A percentile compares a stretch with the other conserved stretches of the same genome.
Conservation (phyloP, 1,139 yeast genomes). For the Diutina mesorugosa region DNA sequence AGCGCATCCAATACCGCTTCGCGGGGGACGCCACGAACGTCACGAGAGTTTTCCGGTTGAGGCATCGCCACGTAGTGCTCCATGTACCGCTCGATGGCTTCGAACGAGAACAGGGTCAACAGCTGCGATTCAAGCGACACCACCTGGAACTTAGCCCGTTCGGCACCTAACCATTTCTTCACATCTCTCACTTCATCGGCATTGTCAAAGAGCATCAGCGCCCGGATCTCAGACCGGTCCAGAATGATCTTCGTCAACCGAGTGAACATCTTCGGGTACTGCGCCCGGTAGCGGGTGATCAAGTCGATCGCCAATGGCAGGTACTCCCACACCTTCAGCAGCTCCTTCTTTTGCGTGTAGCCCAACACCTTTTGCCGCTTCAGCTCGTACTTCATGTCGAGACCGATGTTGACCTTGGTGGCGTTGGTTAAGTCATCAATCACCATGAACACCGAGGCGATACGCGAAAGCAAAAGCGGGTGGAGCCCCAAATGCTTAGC, state of each 20-base stretch:
- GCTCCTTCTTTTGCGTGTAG: conserved; percentile 51
- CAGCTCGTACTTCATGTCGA: conserved; percentile 74
- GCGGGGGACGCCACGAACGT: conserved; percentile 73
- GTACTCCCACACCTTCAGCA: conserved; percentile 62
- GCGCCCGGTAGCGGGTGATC: conserved; percentile 43
- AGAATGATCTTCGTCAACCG: conserved; percentile 18
- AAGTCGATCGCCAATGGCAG: conserved; percentile 64
- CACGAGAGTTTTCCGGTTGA: conserved; percentile 33
- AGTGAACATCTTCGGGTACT: conserved; percentile 51
- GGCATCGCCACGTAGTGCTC: conserved; percentile 32
- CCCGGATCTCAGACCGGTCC: conserved; percentile 4
- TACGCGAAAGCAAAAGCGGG: conserved; percentile 57
- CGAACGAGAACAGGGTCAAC: conserved; percentile 52
- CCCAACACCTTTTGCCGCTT: conserved; percentile 80
- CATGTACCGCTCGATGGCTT: conserved; percentile 56
- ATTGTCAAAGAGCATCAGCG: conserved; percentile 9
- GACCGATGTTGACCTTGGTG: conserved; percentile 56
- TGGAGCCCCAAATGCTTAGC: conserved; percentile 45
- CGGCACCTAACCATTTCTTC: conserved; percentile 43
- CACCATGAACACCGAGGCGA: conserved; percentile 64
- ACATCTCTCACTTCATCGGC: conserved; percentile 22
- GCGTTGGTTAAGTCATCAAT: conserved; percentile 19
- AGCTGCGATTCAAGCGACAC: conserved; percentile 76
- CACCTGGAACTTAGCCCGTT: conserved; percentile 40
- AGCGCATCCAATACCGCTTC: conserved; percentile 72